phyloP scores from a whole-genome alignment of 1,284 basidiomycete genomes.

The Cystobasidium sp. region DNA sequence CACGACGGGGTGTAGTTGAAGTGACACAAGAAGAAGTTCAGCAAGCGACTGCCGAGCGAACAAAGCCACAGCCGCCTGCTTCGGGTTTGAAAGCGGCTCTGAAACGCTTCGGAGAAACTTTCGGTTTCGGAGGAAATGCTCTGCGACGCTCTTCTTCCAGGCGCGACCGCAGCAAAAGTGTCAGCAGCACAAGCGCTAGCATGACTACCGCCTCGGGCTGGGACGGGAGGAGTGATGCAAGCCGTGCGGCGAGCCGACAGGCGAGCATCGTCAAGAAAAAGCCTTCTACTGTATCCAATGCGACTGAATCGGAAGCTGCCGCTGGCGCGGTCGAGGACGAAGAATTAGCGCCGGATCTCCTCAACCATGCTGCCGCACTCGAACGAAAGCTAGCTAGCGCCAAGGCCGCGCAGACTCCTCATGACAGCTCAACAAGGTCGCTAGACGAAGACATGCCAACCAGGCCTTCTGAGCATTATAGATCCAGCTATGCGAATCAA shows the following conservation, averaged over 20 bases:
- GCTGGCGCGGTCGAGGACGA: not conserved
- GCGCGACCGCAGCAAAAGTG: conserved; percentile 33
- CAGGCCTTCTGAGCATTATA: conserved; percentile 24
- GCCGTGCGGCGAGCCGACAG: conserved; percentile 42
- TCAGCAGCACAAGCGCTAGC: conserved; percentile 43
- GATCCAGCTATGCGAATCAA: conserved; percentile 11
- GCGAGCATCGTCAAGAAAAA: conserved; percentile 44
- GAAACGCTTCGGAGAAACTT: conserved; percentile 42
- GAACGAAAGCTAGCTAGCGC: conserved; percentile 19
- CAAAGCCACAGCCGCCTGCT: conserved; percentile 11
- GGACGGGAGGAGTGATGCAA: conserved; percentile 39
- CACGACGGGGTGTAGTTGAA: conserved; percentile 65
- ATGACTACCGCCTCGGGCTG: conserved; percentile 41
- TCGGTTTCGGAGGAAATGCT: conserved; percentile 26
- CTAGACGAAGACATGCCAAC: conserved; percentile 20
- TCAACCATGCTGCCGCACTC: conserved; percentile 22
- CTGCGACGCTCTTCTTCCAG: conserved; percentile 12
- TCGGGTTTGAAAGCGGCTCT: conserved; percentile 30
- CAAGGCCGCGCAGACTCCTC: conserved; percentile 18
- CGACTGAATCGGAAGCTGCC: conserved; percentile 2
- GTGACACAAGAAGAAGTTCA: conserved; percentile 81
- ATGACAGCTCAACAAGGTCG: conserved; percentile 16
- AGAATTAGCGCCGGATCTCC: conserved; percentile 14
- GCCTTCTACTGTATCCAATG: conserved; percentile 22
- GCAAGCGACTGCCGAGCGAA: conserved; percentile 61